Conservation (phyloP, 208 protist species). For the Tritrichomonas musculus region DNA sequence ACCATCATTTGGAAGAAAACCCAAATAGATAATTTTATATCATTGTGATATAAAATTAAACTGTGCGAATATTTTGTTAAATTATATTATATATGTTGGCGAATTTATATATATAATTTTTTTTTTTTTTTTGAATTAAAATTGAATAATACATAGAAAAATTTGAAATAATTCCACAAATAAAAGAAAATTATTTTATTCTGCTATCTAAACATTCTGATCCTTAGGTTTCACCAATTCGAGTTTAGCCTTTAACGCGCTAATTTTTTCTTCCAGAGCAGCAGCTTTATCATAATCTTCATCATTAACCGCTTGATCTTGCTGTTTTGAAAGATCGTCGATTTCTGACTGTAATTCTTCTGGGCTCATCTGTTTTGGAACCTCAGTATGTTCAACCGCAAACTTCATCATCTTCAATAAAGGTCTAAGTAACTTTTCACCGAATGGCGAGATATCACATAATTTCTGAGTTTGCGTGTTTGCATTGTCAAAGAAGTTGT, state of each 20-base stretch:
- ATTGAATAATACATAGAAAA: too few relatives aligned
- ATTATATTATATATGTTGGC: too few relatives aligned
- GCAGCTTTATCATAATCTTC: neutral
- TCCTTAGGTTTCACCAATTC: neutral
- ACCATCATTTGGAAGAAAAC: too few relatives aligned
- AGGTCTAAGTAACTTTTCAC: neutral
- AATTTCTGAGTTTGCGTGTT: neutral
- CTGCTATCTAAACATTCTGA: too few relatives aligned
- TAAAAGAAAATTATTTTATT: too few relatives aligned
- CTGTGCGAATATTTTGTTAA: too few relatives aligned
- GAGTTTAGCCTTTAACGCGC: neutral
- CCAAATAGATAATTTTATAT: too few relatives aligned
- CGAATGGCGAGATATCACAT: neutral
- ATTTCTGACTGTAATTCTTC: neutral
- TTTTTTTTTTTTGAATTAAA: too few relatives aligned
- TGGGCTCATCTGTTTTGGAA: neutral
- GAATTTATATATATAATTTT: too few relatives aligned
- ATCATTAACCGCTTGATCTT: neutral
- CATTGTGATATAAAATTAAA: too few relatives aligned
- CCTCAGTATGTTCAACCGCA: neutral
- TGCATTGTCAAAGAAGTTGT: neutral
- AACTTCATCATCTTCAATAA: neutral
- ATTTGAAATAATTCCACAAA: too few relatives aligned
- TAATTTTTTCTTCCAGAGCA: neutral
- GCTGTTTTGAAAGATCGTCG: neutral